phyloP scores from a whole-genome alignment of 1,139 yeast genomes.

The Suhomyces guaymorum region DNA sequence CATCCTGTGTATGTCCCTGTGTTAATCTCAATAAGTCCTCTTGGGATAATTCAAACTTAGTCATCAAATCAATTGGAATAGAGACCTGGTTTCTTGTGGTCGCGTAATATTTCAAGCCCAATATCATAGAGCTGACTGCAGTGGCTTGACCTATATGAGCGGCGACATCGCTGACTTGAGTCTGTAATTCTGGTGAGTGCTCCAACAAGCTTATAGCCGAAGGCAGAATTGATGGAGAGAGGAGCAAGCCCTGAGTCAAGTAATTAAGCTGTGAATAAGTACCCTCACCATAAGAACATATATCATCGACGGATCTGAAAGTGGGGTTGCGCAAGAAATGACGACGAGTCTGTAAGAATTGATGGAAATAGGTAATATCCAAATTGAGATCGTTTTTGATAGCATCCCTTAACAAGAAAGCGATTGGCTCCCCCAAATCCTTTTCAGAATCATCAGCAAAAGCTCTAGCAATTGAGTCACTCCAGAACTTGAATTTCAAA shows the following conservation, averaged over 20 bases:
- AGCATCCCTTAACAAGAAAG: constrained; percentile 54
- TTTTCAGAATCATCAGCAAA: constrained; percentile 39
- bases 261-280: constrained; percentile 75
- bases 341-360: constrained; percentile 62
- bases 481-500: constrained; percentile 63
- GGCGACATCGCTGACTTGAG: constrained; percentile 56
- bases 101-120: constrained; percentile 64
- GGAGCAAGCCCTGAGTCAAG: constrained; percentile 59
- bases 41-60: constrained; percentile 58
- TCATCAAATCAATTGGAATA: constrained; percentile 65
- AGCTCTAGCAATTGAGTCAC: constrained; percentile 48
- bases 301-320: constrained; percentile 56
- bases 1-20: constrained; percentile 44
- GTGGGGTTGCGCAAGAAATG: constrained; percentile 44
- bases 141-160: constrained; percentile 87
- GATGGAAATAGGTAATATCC: constrained; percentile 56
- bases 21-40: constrained; percentile 57
- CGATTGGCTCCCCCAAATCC: constrained; percentile 65
- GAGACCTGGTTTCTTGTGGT: constrained; percentile 49
- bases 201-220: constrained; percentile 54
- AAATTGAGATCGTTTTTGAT: constrained; percentile 51
- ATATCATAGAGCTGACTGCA: constrained; percentile 65
- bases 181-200: constrained; percentile 43
- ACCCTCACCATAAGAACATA: constrained; percentile 82
- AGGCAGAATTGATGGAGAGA: constrained; percentile 62